phyloP scores from a whole-genome alignment of 2,329 filamentous ascomycete species.

The Helicocarpus griseus region DNA sequence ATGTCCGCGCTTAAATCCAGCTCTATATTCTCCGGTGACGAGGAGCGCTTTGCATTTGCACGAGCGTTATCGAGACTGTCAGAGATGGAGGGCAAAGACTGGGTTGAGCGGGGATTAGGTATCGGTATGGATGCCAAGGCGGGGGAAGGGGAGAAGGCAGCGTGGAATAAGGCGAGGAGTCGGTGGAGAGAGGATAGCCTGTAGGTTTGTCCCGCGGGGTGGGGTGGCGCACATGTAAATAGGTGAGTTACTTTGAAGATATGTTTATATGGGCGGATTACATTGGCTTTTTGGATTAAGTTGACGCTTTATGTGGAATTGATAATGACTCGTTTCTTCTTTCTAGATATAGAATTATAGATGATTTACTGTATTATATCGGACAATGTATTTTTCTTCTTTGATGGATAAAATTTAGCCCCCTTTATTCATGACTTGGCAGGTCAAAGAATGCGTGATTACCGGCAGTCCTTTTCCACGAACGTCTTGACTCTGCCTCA shows the following conservation, averaged over 20 bases:
- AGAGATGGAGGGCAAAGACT: conserved; percentile 91
- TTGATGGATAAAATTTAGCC: too few species aligned
- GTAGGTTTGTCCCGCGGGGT: conserved; percentile 14
- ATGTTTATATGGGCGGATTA: not conserved
- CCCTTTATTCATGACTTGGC: too few species aligned
- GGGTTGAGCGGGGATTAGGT: conserved; percentile 70
- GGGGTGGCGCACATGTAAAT: not conserved
- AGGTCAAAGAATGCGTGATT: too few species aligned
- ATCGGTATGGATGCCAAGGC: conserved; percentile 32
- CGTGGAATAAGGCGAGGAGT: conserved; percentile 40
- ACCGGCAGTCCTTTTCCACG: too few species aligned
- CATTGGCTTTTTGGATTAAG: not conserved
- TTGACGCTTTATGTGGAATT: too few species aligned
- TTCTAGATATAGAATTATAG: too few species aligned
- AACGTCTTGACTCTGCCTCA: too few species aligned
- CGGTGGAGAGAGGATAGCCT: conserved; percentile 42
- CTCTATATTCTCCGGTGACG: conserved; percentile 83
- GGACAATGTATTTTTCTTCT: too few species aligned
- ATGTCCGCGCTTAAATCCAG: conserved; percentile 77
- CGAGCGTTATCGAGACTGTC: conserved; percentile 71
- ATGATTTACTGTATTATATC: too few species aligned
- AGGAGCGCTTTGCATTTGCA: conserved; percentile 94
- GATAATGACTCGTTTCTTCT: too few species aligned
- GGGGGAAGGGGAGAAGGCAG: conserved; percentile 35
- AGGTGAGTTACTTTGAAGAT: not conserved